A percentile compares a stretch with the other conserved stretches of the same genome.
These are phyloP conservation scores for Daldinia sp. DNA, from an alignment of 2,329 filamentous ascomycete species.

Conservation along the genomic window DNA sequence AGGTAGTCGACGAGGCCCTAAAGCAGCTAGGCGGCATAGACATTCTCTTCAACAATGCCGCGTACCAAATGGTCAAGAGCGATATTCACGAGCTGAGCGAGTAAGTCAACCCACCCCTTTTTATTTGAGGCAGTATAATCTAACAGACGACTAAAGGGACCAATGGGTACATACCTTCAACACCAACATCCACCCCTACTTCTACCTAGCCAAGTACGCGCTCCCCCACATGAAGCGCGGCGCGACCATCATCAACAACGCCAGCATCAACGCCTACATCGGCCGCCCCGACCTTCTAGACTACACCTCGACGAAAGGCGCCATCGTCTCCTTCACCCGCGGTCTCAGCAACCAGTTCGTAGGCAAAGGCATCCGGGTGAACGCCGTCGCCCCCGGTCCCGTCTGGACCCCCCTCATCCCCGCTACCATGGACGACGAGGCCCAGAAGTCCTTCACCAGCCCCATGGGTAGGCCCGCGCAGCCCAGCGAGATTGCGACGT, in stretches of 20 bases:
- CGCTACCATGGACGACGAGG: constrained; percentile 76
- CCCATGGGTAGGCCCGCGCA: constrained; percentile 84
- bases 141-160: constrained; percentile 61
- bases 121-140: constrained; percentile 1
- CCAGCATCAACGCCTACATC: constrained; percentile 85
- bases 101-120: constrained; percentile 55
- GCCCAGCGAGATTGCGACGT: constrained; percentile 84
- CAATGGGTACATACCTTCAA: constrained; percentile 86
- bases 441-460: constrained; percentile 77
- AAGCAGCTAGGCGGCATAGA: constrained; percentile 76
- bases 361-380: constrained; percentile 72
- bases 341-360: constrained; percentile 81
- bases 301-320: constrained; percentile 84
- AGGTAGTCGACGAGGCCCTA: constrained; percentile 74
- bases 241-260: constrained; percentile 85
- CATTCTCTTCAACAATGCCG: constrained; percentile 80
- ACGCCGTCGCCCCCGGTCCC: constrained; percentile 77
- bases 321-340: constrained; percentile 83
- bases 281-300: constrained; percentile 84
- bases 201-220: constrained; percentile 82
- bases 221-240: constrained; percentile 81
- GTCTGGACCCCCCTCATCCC: constrained; percentile 84
- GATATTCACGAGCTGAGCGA: constrained; percentile 79
- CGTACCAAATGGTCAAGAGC: constrained; percentile 78
- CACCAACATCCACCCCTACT: constrained; percentile 85